Base-by-base conservation (phyloP, 1,284 basidiomycete species). In the Tilletia setariae region DNA sequence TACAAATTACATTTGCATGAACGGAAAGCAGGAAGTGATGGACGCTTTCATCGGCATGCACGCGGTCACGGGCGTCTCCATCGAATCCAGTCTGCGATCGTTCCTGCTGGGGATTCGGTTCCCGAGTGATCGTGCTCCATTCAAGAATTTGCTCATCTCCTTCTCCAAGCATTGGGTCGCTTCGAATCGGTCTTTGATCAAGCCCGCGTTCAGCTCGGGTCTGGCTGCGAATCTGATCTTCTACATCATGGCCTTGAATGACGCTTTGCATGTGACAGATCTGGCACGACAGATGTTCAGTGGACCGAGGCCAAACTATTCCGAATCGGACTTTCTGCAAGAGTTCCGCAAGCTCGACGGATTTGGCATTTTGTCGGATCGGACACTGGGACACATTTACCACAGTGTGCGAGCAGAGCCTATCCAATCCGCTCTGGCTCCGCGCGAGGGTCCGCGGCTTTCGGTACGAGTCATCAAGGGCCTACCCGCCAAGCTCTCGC, bases 151-250 rank as follows among this genome's bases (percentile, higher is more conserved):
- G 25, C 83, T 88, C 32, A 74, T 82, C 21, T 88, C 90, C 11
- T 94, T 98, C 79, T 91, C 93, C 7, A 87, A 88, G 71, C 87
- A 91, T 30, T 98, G 94, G 91, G 91, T 91, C 74, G 89, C 90
- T 69, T 90, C 90, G n/a, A 98, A 99, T 80, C 67, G 66, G 2
- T 40, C 67, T 11, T 71, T 76, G 47, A 78, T 80, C 30, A 75
- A 76, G 67, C 59, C 65, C 0, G 59, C 11, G 0, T 77, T 81
- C 51, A 78, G 75, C 15, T 42, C 64, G 3, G 87, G 89, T 16
- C 69, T 80, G 7, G 78, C 76, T 0, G 68, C 70, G 4, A 86
- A 80, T 43, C 87, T 98, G 59, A 90, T 93, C 42, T 87, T 91
- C 64, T 90, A 92, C 0, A 89, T 95, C 68, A 89, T 94, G 72